A percentile compares a stretch with the other conserved stretches of the same genome.
phyloP scores from a whole-genome alignment of 2,329 filamentous ascomycete genomes.

The Trichoderma citrinoviride region DNA sequence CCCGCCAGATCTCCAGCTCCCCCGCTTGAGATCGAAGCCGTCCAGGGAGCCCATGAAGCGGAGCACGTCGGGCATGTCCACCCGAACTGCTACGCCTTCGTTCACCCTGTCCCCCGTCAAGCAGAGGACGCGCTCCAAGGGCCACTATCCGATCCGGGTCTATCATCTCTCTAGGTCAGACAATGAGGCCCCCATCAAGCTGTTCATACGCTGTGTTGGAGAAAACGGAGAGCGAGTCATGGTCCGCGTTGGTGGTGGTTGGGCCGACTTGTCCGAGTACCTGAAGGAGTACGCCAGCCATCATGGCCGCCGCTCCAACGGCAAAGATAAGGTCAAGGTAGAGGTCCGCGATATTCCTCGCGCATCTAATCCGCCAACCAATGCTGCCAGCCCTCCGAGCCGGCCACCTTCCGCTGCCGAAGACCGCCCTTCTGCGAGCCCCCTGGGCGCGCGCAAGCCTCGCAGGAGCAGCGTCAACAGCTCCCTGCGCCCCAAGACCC shows the following conservation, averaged over 20 bases:
- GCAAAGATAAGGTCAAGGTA: slow-evolving; percentile 49
- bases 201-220: slow-evolving; percentile 90
- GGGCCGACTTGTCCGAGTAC: slow-evolving; percentile 95
- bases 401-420: slow-evolving; percentile 43
- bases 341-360: slow-evolving; percentile 55
- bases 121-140: slow-evolving; percentile 47
- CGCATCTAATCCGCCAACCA: slow-evolving; percentile 31
- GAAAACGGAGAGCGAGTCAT: slow-evolving; percentile 90
- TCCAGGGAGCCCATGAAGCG: slow-evolving; percentile 46
- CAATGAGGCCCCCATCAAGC: slow-evolving; percentile 84
- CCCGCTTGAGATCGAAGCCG: slow-evolving; percentile 43
- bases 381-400: slow-evolving; percentile 45
- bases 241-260: slow-evolving; percentile 97
- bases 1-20: slow-evolving; percentile 56
- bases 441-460: slow-evolving; percentile 55
- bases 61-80: slow-evolving; percentile 52
- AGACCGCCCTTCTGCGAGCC: slow-evolving; percentile 42
- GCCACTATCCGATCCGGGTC: slow-evolving; percentile 76
- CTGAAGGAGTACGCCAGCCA: slow-evolving; percentile 90
- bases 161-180: slow-evolving; percentile 87
- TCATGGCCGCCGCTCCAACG: slow-evolving; percentile 69
- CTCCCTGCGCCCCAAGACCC: slow-evolving; percentile 42
- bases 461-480: slow-evolving; percentile 43
- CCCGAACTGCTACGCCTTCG: slow-evolving; percentile 61
- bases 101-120: slow-evolving; percentile 68